Evolutionary conservation across 257 asterid genomes (phyloP).

Genomic region (Nemophila menziesii): DNA sequence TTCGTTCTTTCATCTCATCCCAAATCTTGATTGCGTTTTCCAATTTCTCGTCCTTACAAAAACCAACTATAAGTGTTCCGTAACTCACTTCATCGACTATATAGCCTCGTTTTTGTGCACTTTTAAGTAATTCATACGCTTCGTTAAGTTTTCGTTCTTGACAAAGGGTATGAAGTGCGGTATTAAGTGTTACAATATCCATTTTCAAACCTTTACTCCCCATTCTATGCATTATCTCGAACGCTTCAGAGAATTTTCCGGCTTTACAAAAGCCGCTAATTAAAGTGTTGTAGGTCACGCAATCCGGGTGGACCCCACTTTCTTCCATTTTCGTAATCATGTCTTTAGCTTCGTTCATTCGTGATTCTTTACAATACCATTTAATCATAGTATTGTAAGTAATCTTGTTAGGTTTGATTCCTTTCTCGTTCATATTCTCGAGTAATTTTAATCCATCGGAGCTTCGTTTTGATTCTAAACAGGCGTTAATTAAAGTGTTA

Average conservation of each 20-base stretch:
- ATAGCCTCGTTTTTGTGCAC: constrained; percentile 58
- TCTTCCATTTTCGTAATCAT: constrained; percentile 43
- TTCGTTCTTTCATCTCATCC: constrained; percentile 67
- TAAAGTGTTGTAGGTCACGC: constrained; percentile 67
- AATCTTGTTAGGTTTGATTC: constrained; percentile 38
- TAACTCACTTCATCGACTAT: constrained; percentile 77
- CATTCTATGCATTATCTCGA: constrained; percentile 51
- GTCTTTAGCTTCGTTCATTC: constrained; percentile 52
- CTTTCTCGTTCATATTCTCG: constrained; percentile 56
- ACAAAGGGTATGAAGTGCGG: constrained; percentile 47
- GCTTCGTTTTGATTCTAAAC: constrained; percentile 32
- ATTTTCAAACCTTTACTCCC: constrained; percentile 57
- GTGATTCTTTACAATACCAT: constrained; percentile 69
- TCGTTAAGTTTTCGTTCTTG: constrained; percentile 43
- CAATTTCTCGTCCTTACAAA: constrained; percentile 40
- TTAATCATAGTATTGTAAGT: constrained; percentile 66
- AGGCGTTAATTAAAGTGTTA: constrained; percentile 67
- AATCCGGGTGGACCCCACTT: constrained; percentile 46
- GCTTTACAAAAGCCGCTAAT: constrained; percentile 47
- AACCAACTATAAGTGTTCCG: constrained; percentile 70
- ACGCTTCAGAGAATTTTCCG: constrained; percentile 62
- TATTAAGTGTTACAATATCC: constrained; percentile 70
- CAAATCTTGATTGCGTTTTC: constrained; percentile 56
- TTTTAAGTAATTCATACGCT: constrained; percentile 44
- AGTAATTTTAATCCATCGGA: constrained; percentile 38